Evolutionary conservation across 2,329 filamentous ascomycete genomes (phyloP).

Genomic region (Hypomyces rosellus): DNA sequence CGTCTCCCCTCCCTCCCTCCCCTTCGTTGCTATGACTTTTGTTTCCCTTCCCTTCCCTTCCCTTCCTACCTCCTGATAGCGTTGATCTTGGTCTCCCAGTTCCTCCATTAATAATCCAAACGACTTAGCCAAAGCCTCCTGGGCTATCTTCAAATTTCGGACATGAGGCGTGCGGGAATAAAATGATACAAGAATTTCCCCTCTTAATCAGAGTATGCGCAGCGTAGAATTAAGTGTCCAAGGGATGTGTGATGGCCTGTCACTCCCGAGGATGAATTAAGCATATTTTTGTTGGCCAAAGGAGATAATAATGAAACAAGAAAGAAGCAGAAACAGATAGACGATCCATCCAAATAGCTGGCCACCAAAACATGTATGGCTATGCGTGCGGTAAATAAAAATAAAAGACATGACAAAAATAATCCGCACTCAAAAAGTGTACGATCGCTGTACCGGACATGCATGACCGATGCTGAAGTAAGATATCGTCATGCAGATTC

Average conservation of each 20-base stretch:
- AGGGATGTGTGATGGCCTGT: slow-evolving; percentile 20
- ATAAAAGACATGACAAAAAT: slow-evolving; percentile 12
- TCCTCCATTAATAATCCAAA: slow-evolving; percentile 16
- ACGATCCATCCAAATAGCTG: slow-evolving; percentile 24
- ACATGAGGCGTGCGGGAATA: slow-evolving; percentile 17
- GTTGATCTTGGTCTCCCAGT: slow-evolving; percentile 6
- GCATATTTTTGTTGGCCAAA: slow-evolving; percentile 1
- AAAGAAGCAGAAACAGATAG: slow-evolving; percentile 25
- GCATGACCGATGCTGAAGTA: slow-evolving; percentile 48
- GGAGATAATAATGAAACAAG: slow-evolving; percentile 14
- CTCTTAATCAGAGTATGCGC: slow-evolving; percentile 23
- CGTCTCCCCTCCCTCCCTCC: not conserved
- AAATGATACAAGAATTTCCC: slow-evolving; percentile 17
- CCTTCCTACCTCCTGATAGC: slow-evolving; percentile 6
- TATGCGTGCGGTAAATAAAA: slow-evolving; percentile 10
- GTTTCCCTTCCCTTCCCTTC: not conserved
- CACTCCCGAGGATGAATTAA: slow-evolving; percentile 6
- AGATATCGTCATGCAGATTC: slow-evolving; percentile 53
- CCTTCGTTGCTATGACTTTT: slow-evolving; percentile 7
- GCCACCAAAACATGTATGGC: slow-evolving; percentile 11
- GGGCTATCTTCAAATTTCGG: slow-evolving; percentile 24
- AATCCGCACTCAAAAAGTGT: slow-evolving; percentile 24
- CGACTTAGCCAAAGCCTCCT: slow-evolving; percentile 25
- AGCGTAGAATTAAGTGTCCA: slow-evolving; percentile 22
- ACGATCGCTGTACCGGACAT: slow-evolving; percentile 56